phyloP scores from a whole-genome alignment of 192 early-diverging fungal genomes.

The Podila horticola region DNA sequence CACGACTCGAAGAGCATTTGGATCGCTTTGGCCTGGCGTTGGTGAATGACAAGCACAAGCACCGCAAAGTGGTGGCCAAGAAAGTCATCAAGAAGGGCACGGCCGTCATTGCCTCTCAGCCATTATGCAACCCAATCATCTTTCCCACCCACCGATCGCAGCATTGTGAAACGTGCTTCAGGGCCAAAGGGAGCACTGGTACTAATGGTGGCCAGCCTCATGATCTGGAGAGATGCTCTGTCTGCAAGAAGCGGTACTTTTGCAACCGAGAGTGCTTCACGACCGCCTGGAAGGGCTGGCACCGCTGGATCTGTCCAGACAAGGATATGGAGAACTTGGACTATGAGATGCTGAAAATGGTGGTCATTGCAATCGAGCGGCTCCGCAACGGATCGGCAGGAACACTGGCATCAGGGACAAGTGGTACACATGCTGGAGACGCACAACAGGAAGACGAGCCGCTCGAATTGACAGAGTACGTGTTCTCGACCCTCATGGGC shows the following conservation, averaged over 20 bases:
- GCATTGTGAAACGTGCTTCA: slow-evolving; percentile 28
- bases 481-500: slow-evolving; percentile 56
- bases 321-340: slow-evolving; percentile 49
- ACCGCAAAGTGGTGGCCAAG: slow-evolving; percentile 45
- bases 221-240: slow-evolving; percentile 40
- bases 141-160: slow-evolving; percentile 43
- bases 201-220: too few species aligned
- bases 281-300: slow-evolving; percentile 46
- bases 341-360: slow-evolving; percentile 59
- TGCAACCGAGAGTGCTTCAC: slow-evolving; percentile 40
- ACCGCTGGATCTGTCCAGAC: slow-evolving; percentile 38
- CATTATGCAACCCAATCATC: slow-evolving; percentile 48
- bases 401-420: not conserved
- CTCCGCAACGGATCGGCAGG: slow-evolving; percentile 36
- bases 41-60: slow-evolving; percentile 32
- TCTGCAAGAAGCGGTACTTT: slow-evolving; percentile 47
- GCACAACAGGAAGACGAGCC: slow-evolving; percentile 11
- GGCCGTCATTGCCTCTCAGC: slow-evolving; percentile 52
- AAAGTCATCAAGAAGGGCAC: slow-evolving; percentile 38
- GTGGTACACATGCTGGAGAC: not conserved
- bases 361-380: slow-evolving; percentile 52
- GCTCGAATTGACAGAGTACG: slow-evolving; percentile 32
- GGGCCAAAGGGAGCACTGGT: not conserved
- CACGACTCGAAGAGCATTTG: slow-evolving; percentile 16
- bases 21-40: slow-evolving; percentile 31